Conservation (phyloP, 164 flowering plant species). For the Aristolochia californica region DNA sequence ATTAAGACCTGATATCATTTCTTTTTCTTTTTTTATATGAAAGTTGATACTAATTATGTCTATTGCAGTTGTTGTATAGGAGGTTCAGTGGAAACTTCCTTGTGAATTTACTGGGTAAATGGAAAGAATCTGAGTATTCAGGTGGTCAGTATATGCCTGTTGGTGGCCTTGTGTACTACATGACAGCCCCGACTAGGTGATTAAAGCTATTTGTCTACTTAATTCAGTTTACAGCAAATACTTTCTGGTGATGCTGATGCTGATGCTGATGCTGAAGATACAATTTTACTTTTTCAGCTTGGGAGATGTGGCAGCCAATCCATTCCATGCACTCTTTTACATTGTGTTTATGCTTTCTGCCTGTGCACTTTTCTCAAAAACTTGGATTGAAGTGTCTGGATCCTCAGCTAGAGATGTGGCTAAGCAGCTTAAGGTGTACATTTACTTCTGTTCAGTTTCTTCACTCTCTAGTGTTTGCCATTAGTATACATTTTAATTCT, state of each 20-base stretch:
- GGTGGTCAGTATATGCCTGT: constrained; percentile 40
- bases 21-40: not conserved
- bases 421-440: constrained; percentile 65
- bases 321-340: constrained; percentile 33
- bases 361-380: constrained; percentile 80
- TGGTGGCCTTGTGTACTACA: constrained; percentile 46
- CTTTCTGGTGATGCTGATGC: not conserved
- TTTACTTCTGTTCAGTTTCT: too few relatives aligned
- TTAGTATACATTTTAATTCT: not conserved
- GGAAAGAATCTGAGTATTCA: constrained; percentile 47
- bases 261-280: not conserved
- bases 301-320: constrained; percentile 27
- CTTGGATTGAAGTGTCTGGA: constrained; percentile 88
- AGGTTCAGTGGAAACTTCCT: constrained; percentile 40
- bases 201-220: not conserved
- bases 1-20: too few relatives aligned
- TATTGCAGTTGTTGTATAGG: constrained; percentile 36
- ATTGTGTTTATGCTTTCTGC: constrained; percentile 71
- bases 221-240: not conserved
- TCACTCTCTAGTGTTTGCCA: too few relatives aligned
- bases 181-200: constrained; percentile 46
- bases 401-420: constrained; percentile 79
- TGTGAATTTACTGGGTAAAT: constrained; percentile 40
- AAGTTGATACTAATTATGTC: not conserved
- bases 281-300: constrained; percentile 20